Conservation (phyloP, 257 asterid genomes). For the Penstemon davidsonii region DNA sequence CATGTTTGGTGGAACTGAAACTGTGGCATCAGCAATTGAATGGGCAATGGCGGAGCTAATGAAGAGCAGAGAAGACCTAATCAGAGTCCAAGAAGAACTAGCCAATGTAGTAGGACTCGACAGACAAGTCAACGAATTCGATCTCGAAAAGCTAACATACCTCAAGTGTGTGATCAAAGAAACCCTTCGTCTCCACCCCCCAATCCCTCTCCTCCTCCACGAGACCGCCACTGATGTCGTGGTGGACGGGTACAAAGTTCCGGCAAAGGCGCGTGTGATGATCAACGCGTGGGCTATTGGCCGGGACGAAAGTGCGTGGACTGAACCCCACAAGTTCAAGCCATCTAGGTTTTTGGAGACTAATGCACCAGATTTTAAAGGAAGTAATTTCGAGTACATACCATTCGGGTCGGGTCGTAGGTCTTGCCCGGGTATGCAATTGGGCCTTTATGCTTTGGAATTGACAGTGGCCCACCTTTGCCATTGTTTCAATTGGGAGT, state of each 20-base stretch:
- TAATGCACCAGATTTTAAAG: slow-evolving; percentile 36
- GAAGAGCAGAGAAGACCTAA: slow-evolving; percentile 66
- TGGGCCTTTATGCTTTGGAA: slow-evolving; percentile 37
- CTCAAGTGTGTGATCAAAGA: slow-evolving; percentile 42
- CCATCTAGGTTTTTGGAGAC: slow-evolving; percentile 27
- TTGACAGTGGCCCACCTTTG: slow-evolving; percentile 37
- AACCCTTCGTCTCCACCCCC: slow-evolving; percentile 51
- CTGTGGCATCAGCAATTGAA: slow-evolving; percentile 89
- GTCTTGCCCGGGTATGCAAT: slow-evolving; percentile 44
- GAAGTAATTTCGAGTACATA: slow-evolving; percentile 36
- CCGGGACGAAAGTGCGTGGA: slow-evolving; percentile 27
- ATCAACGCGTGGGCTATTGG: slow-evolving; percentile 39
- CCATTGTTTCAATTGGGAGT: slow-evolving; percentile 33
- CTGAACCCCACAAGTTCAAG: slow-evolving; percentile 24
- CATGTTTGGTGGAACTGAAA: slow-evolving; percentile 93
- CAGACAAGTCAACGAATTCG: slow-evolving; percentile 35
- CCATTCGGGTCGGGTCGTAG: slow-evolving; percentile 50
- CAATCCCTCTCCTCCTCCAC: slow-evolving; percentile 45
- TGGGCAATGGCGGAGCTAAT: slow-evolving; percentile 94
- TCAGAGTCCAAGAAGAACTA: slow-evolving; percentile 59
- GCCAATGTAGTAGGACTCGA: slow-evolving; percentile 27
- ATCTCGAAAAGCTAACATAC: slow-evolving; percentile 34
- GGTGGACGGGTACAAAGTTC: slow-evolving; percentile 28
- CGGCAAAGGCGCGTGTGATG: slow-evolving; percentile 36
- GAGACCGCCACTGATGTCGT: slow-evolving; percentile 30